phyloP scores from a whole-genome alignment of 257 asterid genomes.

The Ilex aquifolium region DNA sequence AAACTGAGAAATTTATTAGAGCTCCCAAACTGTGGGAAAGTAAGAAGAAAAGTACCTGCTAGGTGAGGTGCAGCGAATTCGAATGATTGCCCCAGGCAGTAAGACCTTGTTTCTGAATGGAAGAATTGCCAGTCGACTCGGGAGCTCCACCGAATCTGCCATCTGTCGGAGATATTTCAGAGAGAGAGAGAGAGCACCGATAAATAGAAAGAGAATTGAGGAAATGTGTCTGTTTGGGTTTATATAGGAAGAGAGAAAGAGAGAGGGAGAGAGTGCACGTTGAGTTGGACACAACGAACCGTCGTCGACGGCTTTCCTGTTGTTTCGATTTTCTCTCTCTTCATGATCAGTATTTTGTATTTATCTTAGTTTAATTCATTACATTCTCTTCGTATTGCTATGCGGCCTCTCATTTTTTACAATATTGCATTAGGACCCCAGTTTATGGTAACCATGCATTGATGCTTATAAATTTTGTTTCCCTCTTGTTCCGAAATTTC shows the following conservation, averaged over 20 bases:
- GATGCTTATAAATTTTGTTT: no score
- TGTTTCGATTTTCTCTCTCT: neutral
- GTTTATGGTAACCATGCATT: no score
- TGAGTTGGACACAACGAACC: neutral
- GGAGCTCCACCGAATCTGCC: slow-evolving; percentile 96
- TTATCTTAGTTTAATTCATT: no score
- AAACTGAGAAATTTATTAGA: no score
- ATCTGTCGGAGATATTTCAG: slow-evolving; percentile 11
- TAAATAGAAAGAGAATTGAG: neutral
- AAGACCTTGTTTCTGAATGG: slow-evolving; percentile 92
- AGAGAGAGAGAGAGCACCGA: neutral
- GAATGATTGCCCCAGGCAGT: slow-evolving; percentile 94
- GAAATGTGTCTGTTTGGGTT: no score
- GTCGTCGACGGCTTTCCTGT: neutral
- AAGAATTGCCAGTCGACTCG: slow-evolving; percentile 86
- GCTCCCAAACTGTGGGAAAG: no score
- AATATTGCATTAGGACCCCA: no score
- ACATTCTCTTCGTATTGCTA: no score
- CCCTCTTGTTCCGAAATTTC: no score
- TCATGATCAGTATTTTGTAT: neutral
- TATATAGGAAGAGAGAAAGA: no score
- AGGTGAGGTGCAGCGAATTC: slow-evolving; percentile 94
- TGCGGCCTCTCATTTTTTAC: no score
- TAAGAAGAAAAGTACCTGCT: slow-evolving; percentile 52
- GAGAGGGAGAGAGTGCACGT: neutral